Percentiles rank a stretch among this genome's conserved stretches.
phyloP scores from a whole-genome alignment of 331 rosid species.

The Malus hybrid region DNA sequence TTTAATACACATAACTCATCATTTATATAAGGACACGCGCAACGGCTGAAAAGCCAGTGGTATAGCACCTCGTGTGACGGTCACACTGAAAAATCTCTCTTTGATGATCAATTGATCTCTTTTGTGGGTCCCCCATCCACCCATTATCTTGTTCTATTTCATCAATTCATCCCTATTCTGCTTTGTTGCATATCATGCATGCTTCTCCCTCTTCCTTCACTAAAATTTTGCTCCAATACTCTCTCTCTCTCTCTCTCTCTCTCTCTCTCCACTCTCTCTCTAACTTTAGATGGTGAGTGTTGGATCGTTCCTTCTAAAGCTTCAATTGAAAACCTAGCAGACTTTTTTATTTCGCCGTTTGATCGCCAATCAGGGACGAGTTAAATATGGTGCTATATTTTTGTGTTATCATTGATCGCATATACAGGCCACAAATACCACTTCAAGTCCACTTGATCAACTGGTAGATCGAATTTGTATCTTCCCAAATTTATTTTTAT shows the following conservation, averaged over 20 bases:
- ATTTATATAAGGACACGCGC: too few relatives aligned
- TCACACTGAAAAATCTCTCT: too few relatives aligned
- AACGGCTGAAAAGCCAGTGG: too few relatives aligned
- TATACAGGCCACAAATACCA: not conserved
- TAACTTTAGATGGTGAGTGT: not conserved
- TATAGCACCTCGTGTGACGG: too few relatives aligned
- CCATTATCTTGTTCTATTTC: constrained; percentile 15
- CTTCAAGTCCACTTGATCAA: constrained; percentile 1
- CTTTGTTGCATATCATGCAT: constrained; percentile 25
- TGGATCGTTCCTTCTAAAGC: not conserved
- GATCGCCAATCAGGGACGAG: too few relatives aligned
- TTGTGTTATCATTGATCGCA: not conserved
- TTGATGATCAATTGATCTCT: not conserved
- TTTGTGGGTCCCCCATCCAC: constrained; percentile 12
- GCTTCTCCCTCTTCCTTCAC: not conserved
- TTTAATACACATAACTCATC: too few relatives aligned
- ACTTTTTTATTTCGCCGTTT: too few relatives aligned
- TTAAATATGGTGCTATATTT: not conserved
- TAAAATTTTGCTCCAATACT: constrained; percentile 4
- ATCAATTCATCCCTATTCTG: constrained; percentile 17
- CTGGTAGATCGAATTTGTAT: not conserved
- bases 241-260: not conserved
- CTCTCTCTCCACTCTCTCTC: not conserved
- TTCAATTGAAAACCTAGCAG: not conserved
- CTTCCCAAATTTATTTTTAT: not conserved